phyloP scores from a whole-genome alignment of 805 yeast species.

The Sungouiozyma ichnusensis region DNA sequence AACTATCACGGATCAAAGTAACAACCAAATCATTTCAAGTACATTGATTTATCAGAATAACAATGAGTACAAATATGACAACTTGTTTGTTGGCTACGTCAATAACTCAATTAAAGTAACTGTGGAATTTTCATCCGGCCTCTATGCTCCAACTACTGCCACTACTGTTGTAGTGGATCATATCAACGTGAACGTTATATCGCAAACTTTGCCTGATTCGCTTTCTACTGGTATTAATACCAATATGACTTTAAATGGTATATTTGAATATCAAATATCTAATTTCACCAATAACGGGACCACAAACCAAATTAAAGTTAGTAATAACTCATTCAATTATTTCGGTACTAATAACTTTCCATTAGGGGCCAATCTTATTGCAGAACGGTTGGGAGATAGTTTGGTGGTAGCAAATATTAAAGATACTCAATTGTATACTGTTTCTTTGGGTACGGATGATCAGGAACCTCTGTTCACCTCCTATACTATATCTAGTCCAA shows the following conservation, averaged over 20 bases:
- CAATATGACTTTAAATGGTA: constrained; percentile 49
- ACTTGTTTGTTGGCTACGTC: constrained; percentile 59
- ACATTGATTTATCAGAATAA: constrained; percentile 67
- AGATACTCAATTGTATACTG: constrained; percentile 4
- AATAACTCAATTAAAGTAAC: constrained; percentile 38
- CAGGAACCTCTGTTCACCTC: not conserved
- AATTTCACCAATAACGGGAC: constrained; percentile 42
- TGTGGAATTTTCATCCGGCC: constrained; percentile 30
- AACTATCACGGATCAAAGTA: constrained; percentile 37
- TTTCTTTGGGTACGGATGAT: not conserved
- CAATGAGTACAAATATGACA: constrained; percentile 68
- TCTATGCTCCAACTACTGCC: constrained; percentile 18
- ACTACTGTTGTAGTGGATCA: constrained; percentile 60
- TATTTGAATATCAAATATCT: constrained; percentile 69
- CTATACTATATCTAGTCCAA: not conserved
- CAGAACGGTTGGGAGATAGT: constrained; percentile 31
- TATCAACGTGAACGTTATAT: constrained; percentile 39
- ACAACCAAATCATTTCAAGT: constrained; percentile 32
- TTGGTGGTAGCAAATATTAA: constrained; percentile 29
- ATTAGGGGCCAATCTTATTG: constrained; percentile 12
- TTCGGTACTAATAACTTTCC: constrained; percentile 29
- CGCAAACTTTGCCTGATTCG: constrained; percentile 31
- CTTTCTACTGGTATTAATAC: constrained; percentile 18
- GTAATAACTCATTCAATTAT: constrained; percentile 38
- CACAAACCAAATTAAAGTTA: constrained; percentile 28